Evolutionary conservation across 1,139 yeast genomes (phyloP), one percentile per base, ranked within the genome.

Genomic region (Saccharomyces pastorianus): DNA sequence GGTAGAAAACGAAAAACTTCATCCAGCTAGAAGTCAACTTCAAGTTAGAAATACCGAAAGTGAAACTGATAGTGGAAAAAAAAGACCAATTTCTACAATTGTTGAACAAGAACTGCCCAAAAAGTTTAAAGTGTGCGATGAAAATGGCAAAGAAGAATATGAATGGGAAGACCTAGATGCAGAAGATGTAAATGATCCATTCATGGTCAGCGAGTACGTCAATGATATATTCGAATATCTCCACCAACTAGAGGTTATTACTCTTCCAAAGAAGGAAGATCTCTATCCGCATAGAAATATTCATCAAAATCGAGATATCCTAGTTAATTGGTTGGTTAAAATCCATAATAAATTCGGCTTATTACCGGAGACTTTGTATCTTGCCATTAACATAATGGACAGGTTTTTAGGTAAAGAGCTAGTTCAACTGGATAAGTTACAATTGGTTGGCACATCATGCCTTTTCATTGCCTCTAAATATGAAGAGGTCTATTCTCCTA

Each of bases 281-380:
- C 74, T 91, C 60, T 80, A 77, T 62, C 80, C 82, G 70, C 96
- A 90, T 71, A 80, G 83, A 52, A 86, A 85, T 56, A 77, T 89
- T 59, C 84, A 85, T 63, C 95, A 96, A 63, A 82, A 83, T 62
- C 80, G 98, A 63, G 88, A 90, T 51, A 88, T 91, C 52, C 75
- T 93, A 59, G 93, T 93, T 29, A 96, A 93, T 71, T 93, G 98
- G 98, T 77, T 93, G 68, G 91, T 90, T 34, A 96, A 90, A 68
- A 91, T 91, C 72, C 98, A 93, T 74, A 75, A 84, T 60, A 83
- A 90, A 65, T 91, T 91, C 73, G 80, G 95, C 59, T 75, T 93
- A 60, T 76, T 91, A 52, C 97, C 97, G 2, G 99, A 93, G 71
- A 89, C 97, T 9, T 76, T 93, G 58, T 91, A 84, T 67, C 76